Conservation (phyloP, 1,284 basidiomycete genomes). For the Agroathelia rolfsii region DNA sequence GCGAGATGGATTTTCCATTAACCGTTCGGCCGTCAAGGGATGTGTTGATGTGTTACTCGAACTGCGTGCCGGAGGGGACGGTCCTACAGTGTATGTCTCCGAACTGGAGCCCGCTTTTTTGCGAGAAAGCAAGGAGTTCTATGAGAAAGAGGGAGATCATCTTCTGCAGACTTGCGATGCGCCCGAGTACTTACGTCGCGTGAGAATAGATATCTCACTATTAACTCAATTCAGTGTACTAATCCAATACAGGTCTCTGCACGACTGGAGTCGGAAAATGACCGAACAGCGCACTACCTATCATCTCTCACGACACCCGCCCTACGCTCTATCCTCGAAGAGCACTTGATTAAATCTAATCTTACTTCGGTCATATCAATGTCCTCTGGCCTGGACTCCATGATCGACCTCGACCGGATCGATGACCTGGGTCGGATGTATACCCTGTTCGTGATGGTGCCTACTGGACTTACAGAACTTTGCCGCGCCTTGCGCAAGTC, state of each 20-base stretch:
- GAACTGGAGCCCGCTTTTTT: conserved; percentile 84
- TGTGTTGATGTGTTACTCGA: conserved; percentile 82
- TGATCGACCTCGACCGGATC: conserved; percentile 79
- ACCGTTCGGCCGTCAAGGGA: conserved; percentile 83
- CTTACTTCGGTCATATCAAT: conserved; percentile 69
- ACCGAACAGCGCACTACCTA: conserved; percentile 85
- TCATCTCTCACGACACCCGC: conserved; percentile 64
- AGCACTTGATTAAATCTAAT: conserved; percentile 72
- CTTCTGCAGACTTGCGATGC: conserved; percentile 73
- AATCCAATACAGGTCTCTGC: conserved; percentile 59
- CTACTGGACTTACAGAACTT: conserved; percentile 58
- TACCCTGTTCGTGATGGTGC: conserved; percentile 67
- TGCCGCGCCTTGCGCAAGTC: conserved; percentile 69
- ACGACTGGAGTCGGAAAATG: conserved; percentile 79
- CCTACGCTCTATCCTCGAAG: conserved; percentile 71
- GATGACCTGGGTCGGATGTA: conserved; percentile 79
- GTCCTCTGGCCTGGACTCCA: conserved; percentile 80
- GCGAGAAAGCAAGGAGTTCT: conserved; percentile 72
- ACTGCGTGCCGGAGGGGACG: conserved; percentile 43
- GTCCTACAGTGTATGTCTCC: conserved; percentile 68
- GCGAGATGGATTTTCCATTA: conserved; percentile 85
- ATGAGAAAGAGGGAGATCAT: conserved; percentile 64
- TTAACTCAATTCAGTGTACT: conserved; percentile 3
- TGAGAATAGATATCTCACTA: conserved; percentile 30
- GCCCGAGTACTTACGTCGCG: conserved; percentile 73